Conservation (phyloP, 108 stramenopile genomes). For the Pseudonitzschia multiseries region DNA sequence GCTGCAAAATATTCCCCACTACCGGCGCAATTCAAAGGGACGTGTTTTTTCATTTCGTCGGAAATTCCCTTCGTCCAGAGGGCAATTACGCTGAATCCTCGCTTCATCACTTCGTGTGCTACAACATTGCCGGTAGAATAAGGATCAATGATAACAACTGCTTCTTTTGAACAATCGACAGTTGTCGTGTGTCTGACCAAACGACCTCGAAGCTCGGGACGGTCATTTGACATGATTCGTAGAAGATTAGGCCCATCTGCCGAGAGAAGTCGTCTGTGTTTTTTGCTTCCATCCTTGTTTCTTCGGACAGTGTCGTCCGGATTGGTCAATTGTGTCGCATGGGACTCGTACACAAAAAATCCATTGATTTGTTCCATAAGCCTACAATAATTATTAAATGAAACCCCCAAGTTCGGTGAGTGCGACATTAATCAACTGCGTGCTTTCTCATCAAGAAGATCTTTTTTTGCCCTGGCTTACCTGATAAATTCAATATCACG, state of each 20-base stretch:
- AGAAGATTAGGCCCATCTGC: constrained; percentile 70
- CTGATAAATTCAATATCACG: constrained; percentile 79
- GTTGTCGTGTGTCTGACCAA: constrained; percentile 75
- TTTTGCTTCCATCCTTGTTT: too few relatives aligned
- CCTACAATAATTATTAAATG: too few relatives aligned
- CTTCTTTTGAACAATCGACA: constrained; percentile 74
- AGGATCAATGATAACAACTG: constrained; percentile 88
- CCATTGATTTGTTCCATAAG: constrained; percentile 81
- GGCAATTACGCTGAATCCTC: constrained; percentile 75
- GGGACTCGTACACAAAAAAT: constrained; percentile 75
- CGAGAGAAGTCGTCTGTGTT: constrained; percentile 37
- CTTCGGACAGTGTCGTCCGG: too few relatives aligned
- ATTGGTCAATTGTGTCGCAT: too few relatives aligned
- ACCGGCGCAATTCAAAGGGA: constrained; percentile 61
- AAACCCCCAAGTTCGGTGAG: too few relatives aligned
- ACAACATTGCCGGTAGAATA: constrained; percentile 88
- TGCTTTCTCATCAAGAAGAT: too few relatives aligned
- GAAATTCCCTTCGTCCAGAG: constrained; percentile 71
- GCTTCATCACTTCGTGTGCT: constrained; percentile 69
- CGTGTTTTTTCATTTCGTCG: constrained; percentile 75
- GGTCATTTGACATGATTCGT: constrained; percentile 75
- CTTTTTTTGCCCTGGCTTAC: too few relatives aligned
- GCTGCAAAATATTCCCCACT: constrained; percentile 48
- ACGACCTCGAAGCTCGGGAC: constrained; percentile 71
- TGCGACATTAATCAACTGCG: too few relatives aligned